These are phyloP conservation scores for Aspergillus heteromorphus DNA, from an alignment of 495 filamentous ascomycete species.

Conservation along the genomic window DNA sequence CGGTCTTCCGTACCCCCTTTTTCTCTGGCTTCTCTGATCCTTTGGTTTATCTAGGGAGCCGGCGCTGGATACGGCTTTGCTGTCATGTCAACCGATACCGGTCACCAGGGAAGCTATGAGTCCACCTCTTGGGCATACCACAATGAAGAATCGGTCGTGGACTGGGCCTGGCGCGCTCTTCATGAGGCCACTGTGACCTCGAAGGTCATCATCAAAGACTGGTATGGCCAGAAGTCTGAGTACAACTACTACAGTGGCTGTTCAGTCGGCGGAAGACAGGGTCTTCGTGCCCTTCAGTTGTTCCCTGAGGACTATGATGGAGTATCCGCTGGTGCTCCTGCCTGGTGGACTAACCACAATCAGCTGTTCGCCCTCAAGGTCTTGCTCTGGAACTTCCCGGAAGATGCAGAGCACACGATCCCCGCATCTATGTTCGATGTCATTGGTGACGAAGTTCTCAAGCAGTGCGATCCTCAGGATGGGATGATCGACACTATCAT, in stretches of 20 bases:
- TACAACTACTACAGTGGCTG: neutral
- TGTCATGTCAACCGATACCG: neutral
- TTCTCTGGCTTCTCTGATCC: neutral
- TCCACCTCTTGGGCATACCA: neutral
- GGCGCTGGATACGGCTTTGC: neutral
- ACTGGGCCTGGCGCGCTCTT: neutral
- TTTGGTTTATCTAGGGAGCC: neutral
- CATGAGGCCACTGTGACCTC: neutral
- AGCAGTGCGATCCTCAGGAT: constrained; percentile 52
- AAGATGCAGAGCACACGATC: neutral
- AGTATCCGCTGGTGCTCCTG: neutral
- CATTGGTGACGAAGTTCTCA: constrained; percentile 6
- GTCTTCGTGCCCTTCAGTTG: neutral
- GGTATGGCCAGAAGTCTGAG: constrained; percentile 3
- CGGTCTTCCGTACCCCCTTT: neutral
- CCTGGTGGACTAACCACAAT: neutral
- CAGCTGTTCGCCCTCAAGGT: neutral
- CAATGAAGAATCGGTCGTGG: neutral
- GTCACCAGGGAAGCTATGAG: neutral
- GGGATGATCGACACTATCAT: constrained; percentile 24
- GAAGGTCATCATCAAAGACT: neutral
- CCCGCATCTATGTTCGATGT: constrained; percentile 1
- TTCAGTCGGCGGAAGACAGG: neutral
- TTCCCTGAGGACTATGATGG: neutral
- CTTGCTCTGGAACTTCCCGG: neutral